Base-by-base conservation (phyloP, 495 filamentous ascomycete genomes). In the Hyaloscypha bicolor region DNA sequence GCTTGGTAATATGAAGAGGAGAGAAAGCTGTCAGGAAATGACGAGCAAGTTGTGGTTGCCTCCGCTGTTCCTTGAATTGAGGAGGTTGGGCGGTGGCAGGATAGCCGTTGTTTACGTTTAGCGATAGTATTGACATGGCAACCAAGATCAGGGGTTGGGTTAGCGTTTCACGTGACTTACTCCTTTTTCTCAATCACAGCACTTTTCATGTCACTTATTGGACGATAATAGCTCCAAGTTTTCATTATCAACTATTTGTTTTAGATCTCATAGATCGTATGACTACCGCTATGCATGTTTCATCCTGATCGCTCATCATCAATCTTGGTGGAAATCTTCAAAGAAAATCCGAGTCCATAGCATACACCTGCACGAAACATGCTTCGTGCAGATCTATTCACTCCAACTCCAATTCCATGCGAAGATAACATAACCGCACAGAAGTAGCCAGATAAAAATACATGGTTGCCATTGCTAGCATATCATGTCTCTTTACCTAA, bases 391-490 rank as follows among this genome's bases (percentile, higher is more conserved):
- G 58, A 60, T 48, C 57, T 60, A 60, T 59, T 33, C 56, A 19
- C 32, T 45, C 65, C 57, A 67, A 60, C 61, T 65, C 55, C 61
- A 25, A 60, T 55, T 59, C 62, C 63, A 69, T 69, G 63, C 67
- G 63, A 57, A 25, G 51, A 63, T 29, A 52, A 65, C 53, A 67
- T 56, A 71, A 61, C 16, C 59, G 32, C 69, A 60, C 65, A 67
- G 25, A 62, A 60, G 33, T 52, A 29, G 51, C 31, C 55, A n/a
- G 60, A 60, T 61, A 64, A 64, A 63, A 62, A 35, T 64, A 71
- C 68, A 71, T 67, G 53, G 42, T 31, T 56, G 68, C 68, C 68
- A 71, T 71, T 57, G 68, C 68, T 71, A 62, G 68, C 64, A 71
- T 37, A 60, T 59, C 68, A 67, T 70, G 68, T 66, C 63, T 65